Base-by-base conservation (phyloP, 2,329 filamentous ascomycete species). In the Xylariaceae sp. region DNA sequence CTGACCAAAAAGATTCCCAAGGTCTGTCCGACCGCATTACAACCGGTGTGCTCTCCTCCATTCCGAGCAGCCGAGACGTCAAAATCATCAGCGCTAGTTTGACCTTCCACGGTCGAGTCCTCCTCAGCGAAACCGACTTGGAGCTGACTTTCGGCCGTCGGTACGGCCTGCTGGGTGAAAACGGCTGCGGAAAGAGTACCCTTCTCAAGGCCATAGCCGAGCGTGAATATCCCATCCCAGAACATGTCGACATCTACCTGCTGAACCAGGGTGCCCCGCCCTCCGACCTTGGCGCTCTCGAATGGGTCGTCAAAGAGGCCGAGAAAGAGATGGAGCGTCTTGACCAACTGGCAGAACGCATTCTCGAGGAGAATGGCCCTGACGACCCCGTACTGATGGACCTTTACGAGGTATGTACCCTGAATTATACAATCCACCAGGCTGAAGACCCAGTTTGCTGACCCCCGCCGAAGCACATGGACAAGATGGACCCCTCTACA, bases 141-240 rank as follows among this genome's bases (percentile, higher is more conserved):
- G 95, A 99, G 75, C 81, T 99, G 68, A 92, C 88, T 72, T 94
- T 90, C 72, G 91, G 88, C 63, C 88, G 91, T 68, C 85, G 94
- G 68, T 99, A 99, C 72, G 94, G 94, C 72, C 80, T 99, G 55
- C 79, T 99, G 62, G 94, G 94, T 69, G 94, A 99, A 83, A 99
- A 99, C 87, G 94, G 94, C 63, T 99, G 94, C 75, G 94, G 94
- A 73, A 99, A 99, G 82, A 95, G 89, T 62, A 99, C 94, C n/a
- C 76, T 99, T 35, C 83, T 99, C 71, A 97, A 96, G 79, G 84
- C 94, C 64, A 96, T 99, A 71, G 87, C 88, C 66, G 86, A 85
- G 69, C 88, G 94, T 76, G 95, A 99, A 75, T 99, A 85, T 72
- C 95, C 94, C 60, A 89, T 99, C 70, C 95, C 94, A 58, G 88